Evolutionary conservation across 768 basidiomycete species (phyloP).

Genomic region (Russula dissimulans): DNA sequence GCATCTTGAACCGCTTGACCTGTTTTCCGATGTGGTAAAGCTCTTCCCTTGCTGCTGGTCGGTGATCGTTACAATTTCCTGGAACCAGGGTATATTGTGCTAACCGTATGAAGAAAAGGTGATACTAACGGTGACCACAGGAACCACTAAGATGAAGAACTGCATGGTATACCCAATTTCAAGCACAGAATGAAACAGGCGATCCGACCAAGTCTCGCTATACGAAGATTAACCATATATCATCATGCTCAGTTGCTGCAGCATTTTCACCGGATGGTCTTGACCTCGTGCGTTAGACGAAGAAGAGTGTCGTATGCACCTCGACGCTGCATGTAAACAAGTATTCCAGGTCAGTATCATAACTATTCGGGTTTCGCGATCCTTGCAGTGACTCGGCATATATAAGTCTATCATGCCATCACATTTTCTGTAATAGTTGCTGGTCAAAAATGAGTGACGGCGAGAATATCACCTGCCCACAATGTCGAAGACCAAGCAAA

Average conservation of each 20-base stretch:
- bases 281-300: slow-evolving; percentile 29
- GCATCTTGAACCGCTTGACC: slow-evolving; percentile 79
- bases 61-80: too few relatives aligned
- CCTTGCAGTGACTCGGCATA: background rate
- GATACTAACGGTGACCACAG: background rate
- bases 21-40: slow-evolving; percentile 96
- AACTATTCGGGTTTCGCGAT: background rate
- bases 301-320: slow-evolving; percentile 33
- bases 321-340: slow-evolving; percentile 28
- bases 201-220: background rate
- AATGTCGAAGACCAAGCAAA: slow-evolving; percentile 26
- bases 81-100: too few relatives aligned
- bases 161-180: slow-evolving; percentile 28
- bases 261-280: slow-evolving; percentile 32
- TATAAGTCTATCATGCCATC: slow-evolving; percentile 35
- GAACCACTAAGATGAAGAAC: slow-evolving; percentile 27
- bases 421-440: slow-evolving; percentile 35
- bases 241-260: slow-evolving; percentile 31
- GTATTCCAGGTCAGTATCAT: slow-evolving; percentile 27
- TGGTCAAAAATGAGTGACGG: slow-evolving; percentile 24
- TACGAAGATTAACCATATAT: background rate
- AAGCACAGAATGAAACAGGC: slow-evolving; percentile 36
- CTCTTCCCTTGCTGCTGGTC: slow-evolving; percentile 63
- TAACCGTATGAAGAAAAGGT: too few relatives aligned
- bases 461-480: slow-evolving; percentile 31